Base-by-base conservation (phyloP, 768 basidiomycete genomes). In the Sistotremastrum suecicum region DNA sequence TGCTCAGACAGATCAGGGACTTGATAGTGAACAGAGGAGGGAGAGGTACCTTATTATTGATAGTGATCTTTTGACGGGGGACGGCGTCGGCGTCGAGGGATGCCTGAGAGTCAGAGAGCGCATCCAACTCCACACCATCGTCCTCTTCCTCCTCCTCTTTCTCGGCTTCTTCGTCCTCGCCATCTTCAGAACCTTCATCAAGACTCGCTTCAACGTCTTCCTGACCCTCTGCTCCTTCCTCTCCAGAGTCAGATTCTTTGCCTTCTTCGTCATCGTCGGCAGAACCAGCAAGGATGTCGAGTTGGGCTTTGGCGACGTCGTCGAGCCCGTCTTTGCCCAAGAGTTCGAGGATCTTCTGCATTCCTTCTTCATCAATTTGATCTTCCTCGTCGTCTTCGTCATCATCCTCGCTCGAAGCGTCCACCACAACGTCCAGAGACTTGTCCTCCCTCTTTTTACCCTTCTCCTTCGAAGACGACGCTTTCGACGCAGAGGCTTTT, bases 1-100 rank as follows among this genome's bases (percentile, higher is more conserved):
- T 28, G 37, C 41, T 41, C 35, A 42, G 32, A 32, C 5, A 5
- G 4, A 34, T 31, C 10, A 37, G 7, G 3, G 32, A 34, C 39
- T 46, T 35, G 43, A 46, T 47, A 34, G 30, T 43, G 35, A 29
- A 29, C 29, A 33, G 10, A 41, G 34, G 33, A 34, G 4, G 29
- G 38, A 41, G 32, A 66, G 76, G 40, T 43, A 83, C 89, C 54
- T 72, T 74, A 63, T 92, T 85, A 67, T 92, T 78, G 45, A 87
- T 76, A 52, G 80, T 79, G 40, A 88, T 63, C 66, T 90, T 92
- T 68, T 82, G 81, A 48, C 68, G 69, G n/a, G 83, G 86, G 31
- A 90, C 71, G 1, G 68, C 74, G 56, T 94, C 91, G 46, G 86
- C 83, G 50, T 90, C 85, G 9, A 88, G 68, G 4, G 66, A 65